Conservation (phyloP, 2,329 filamentous ascomycete genomes). For the Lomentospora prolificans region DNA sequence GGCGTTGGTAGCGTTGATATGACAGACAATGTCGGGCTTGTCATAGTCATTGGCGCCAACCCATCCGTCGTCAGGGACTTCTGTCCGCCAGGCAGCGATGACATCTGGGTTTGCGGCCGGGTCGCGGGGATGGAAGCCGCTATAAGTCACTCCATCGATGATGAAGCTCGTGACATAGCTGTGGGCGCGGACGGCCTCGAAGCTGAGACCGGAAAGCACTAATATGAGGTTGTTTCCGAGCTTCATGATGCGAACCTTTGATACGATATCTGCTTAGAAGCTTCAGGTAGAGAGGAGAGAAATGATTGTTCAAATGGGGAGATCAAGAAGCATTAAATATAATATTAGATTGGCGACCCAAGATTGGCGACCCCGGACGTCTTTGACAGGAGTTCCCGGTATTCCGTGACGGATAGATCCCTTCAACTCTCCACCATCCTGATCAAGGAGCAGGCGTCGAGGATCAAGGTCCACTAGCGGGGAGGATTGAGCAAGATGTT, state of each 20-base stretch:
- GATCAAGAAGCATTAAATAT: no score
- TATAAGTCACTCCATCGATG: constrained; percentile 13
- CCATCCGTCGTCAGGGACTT: constrained; percentile 2
- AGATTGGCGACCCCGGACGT: no score
- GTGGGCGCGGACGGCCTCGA: constrained; percentile 15
- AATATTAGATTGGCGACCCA: no score
- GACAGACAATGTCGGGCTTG: constrained; percentile 30
- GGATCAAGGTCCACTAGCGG: no score
- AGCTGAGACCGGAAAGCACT: not conserved
- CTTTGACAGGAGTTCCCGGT: no score
- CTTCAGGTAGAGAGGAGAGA: no score
- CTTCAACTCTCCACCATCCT: no score
- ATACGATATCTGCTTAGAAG: no score
- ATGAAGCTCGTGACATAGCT: constrained; percentile 32
- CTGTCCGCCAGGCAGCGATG: constrained; percentile 4
- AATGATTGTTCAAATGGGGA: no score
- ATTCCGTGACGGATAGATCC: no score
- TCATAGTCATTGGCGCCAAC: constrained; percentile 3
- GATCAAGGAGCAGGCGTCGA: no score
- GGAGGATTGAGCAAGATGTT: not conserved
- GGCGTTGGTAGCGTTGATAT: constrained; percentile 30
- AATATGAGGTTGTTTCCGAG: not conserved
- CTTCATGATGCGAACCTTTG: not conserved
- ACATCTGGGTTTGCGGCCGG: constrained; percentile 4
- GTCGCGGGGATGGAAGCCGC: constrained; percentile 14